Conservation (phyloP, 257 asterid species). For the Verbena officinalis region DNA sequence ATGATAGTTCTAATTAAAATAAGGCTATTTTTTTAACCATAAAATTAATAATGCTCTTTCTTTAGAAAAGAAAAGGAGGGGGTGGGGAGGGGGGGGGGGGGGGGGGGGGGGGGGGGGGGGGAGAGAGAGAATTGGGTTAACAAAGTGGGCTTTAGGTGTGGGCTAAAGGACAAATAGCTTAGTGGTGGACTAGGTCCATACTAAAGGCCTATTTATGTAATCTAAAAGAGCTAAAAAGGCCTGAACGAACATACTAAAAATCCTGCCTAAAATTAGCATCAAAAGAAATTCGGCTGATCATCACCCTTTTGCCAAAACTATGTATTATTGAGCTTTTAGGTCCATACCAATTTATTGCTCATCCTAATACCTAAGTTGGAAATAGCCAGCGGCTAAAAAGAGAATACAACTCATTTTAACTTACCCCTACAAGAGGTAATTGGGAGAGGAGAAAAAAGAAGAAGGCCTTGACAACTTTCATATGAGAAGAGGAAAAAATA, state of each 20-base stretch:
- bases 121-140: not conserved
- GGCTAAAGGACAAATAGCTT: not conserved
- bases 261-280: too few species aligned
- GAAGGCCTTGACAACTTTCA: too few species aligned
- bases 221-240: not conserved
- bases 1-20: too few species aligned
- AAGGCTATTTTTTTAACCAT: too few species aligned
- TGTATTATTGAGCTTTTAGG: slow-evolving; percentile 22
- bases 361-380: too few species aligned
- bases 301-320: not conserved
- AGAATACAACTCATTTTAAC: too few species aligned
- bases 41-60: too few species aligned
- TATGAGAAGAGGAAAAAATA: not conserved
- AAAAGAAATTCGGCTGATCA: too few species aligned
- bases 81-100: too few species aligned
- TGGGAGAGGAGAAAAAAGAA: not conserved
- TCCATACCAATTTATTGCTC: slow-evolving; percentile 9
- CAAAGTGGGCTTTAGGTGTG: not conserved
- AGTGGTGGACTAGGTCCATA: not conserved
- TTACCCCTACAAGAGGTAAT: not conserved
- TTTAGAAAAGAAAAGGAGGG: too few species aligned
- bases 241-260: too few species aligned
- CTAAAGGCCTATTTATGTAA: not conserved
- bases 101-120: too few species aligned
- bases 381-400: slow-evolving; percentile 33